These are phyloP conservation scores for Pezicula neosporulosa DNA, from an alignment of 2,329 filamentous ascomycete genomes.

Conservation along the genomic window DNA sequence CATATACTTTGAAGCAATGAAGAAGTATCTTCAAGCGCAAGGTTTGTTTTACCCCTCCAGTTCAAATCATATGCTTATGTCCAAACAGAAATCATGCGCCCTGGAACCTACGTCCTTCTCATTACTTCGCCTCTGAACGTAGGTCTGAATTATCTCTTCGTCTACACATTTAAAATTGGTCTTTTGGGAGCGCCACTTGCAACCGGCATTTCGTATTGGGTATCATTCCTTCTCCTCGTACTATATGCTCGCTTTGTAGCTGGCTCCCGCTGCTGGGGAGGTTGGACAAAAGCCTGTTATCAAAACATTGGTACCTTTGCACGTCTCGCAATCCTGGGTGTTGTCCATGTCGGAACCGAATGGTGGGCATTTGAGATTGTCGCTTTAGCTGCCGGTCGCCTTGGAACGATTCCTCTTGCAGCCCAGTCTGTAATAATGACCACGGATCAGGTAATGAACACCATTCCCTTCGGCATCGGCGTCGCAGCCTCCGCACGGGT, in stretches of 20 bases:
- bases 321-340: conserved; percentile 69
- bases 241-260: conserved; percentile 68
- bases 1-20: conserved; percentile 82
- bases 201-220: conserved; percentile 83
- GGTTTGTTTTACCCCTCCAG: conserved; percentile 62
- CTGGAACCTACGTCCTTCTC: conserved; percentile 78
- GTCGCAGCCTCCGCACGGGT: conserved; percentile 76
- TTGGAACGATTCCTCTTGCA: conserved; percentile 76
- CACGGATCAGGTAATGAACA: conserved; percentile 74
- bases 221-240: conserved; percentile 73
- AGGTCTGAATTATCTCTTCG: conserved; percentile 75
- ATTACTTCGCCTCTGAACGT: conserved; percentile 81
- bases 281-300: conserved; percentile 62
- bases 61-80: conserved; percentile 16
- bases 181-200: conserved; percentile 78
- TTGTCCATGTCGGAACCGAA: conserved; percentile 83
- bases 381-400: conserved; percentile 73
- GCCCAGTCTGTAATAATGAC: conserved; percentile 91
- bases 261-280: conserved; percentile 78
- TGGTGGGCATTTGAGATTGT: conserved; percentile 97
- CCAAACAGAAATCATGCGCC: conserved; percentile 62
- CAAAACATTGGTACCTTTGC: conserved; percentile 68
- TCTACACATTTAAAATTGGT: conserved; percentile 67
- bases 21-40: conserved; percentile 86
- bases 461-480: conserved; percentile 82